phyloP scores from a whole-genome alignment of 768 basidiomycete genomes.

The Pleurotus salmoneostramineus region DNA sequence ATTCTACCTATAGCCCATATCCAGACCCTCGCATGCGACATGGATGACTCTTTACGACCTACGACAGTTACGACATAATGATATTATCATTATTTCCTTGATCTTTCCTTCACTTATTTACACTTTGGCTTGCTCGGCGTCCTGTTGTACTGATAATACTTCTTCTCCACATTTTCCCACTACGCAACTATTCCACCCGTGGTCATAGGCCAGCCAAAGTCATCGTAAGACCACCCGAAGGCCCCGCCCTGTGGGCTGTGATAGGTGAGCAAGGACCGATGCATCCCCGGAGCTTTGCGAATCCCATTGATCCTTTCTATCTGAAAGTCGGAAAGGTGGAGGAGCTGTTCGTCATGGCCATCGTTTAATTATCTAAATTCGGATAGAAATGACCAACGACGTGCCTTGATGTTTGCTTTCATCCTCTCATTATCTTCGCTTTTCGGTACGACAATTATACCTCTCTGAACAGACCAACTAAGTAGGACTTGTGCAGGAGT shows the following conservation, averaged over 20 bases:
- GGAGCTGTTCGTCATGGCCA: conserved; percentile 7
- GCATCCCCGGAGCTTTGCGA: conserved; percentile 1
- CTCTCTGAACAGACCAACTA: conserved; percentile 66
- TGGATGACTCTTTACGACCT: background rate
- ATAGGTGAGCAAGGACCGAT: conserved; percentile 1
- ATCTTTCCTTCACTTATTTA: background rate
- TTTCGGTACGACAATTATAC: conserved; percentile 62
- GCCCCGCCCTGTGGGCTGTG: background rate
- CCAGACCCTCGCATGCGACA: background rate
- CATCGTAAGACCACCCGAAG: conserved; percentile 3
- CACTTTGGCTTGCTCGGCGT: background rate
- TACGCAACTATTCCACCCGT: background rate
- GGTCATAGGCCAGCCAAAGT: conserved; percentile 3
- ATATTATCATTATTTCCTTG: background rate
- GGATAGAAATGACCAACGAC: background rate
- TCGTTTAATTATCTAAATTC: background rate
- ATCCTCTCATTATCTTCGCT: conserved; percentile 43
- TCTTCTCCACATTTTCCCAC: background rate
- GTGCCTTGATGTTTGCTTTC: conserved; percentile 40
- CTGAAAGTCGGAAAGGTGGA: background rate
- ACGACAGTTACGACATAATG: background rate
- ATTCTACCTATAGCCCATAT: background rate
- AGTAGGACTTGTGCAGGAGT: conserved; percentile 33
- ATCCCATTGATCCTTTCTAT: background rate
- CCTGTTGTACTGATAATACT: background rate